phyloP scores from a whole-genome alignment of 345 rosid genomes.

The Lumnitzera littorea region DNA sequence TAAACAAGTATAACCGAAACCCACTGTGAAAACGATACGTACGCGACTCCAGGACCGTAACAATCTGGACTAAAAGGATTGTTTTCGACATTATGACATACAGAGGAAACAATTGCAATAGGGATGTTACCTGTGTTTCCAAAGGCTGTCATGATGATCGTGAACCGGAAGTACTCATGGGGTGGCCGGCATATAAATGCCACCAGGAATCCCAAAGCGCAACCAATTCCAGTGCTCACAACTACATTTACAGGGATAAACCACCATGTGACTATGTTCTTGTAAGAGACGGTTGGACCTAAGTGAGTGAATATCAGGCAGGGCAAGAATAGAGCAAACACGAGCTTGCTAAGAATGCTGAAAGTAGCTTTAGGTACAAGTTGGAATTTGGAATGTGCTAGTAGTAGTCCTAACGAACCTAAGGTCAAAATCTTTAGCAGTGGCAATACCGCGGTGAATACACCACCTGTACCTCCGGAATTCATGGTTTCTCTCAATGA shows the following conservation, averaged over 20 bases:
- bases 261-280: constrained; percentile 65
- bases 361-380: constrained; percentile 68
- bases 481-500: constrained; percentile 7
- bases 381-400: constrained; percentile 61
- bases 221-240: constrained; percentile 55
- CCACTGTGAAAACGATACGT: constrained; percentile 88
- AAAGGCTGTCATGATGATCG: constrained; percentile 83
- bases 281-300: constrained; percentile 61
- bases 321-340: constrained; percentile 83
- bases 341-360: constrained; percentile 82
- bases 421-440: constrained; percentile 70
- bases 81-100: constrained; percentile 50
- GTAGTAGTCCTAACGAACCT: constrained; percentile 63
- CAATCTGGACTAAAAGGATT: constrained; percentile 65
- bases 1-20: constrained; percentile 94
- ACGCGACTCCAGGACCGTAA: constrained; percentile 70
- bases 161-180: constrained; percentile 64
- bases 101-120: constrained; percentile 77
- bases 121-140: constrained; percentile 91
- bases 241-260: constrained; percentile 86
- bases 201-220: constrained; percentile 60
- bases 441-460: constrained; percentile 52
- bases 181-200: constrained; percentile 76
- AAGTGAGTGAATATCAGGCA: constrained; percentile 86
- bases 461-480: constrained; percentile 24